Base-by-base conservation (phyloP, 2,329 filamentous ascomycete species). In the Pseudogymnoascus sp. region DNA sequence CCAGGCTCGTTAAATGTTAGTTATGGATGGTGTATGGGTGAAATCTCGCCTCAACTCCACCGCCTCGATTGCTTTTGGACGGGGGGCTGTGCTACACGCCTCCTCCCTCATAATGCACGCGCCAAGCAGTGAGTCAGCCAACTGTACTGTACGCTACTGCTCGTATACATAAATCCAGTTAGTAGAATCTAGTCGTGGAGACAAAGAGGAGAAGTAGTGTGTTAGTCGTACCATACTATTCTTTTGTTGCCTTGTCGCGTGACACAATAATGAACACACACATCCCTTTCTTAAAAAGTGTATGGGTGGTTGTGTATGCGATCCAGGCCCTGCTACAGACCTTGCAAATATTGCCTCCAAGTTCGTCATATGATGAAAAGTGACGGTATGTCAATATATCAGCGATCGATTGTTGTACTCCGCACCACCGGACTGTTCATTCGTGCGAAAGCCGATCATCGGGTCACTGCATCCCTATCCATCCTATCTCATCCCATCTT, bases 331-430 rank as follows among this genome's bases (percentile, higher is more conserved):
- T 54, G 48, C 23, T 2, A 31, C 25, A 14, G 48, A 28, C 45
- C 45, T 28, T 51, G 45, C 14, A 16, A 43, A 51, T 51, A 51
- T 51, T 51, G 45, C 4, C 23, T 28, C 7, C 23, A 14, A 14
- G 25, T 54, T 31, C 48, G 25, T 54, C 48, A 54, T 54, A 54
- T 54, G 48, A 54, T 54, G 48, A 54, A 31, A 16, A 16, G 48
- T 54, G 48, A 54, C 48, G 48, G 25, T 37, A 45, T 54, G 43
- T 21, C 43, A 48, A 48, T 48, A 48, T 48, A 48, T 45, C 41
- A 23, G 16, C 8, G 11, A 43, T 23, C 14, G 14, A 16, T 2
- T 25, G 13, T 31, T 31, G 28, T 23, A 43, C 41, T 43, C 39
- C 8, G 43, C 13, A 23, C 39, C 41, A 21, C 39, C 16, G 39